Percentiles rank a stretch among this genome's conserved stretches.
Evolutionary conservation across 1,284 basidiomycete species (phyloP).

Genomic region (Tilletia setariae): DNA sequence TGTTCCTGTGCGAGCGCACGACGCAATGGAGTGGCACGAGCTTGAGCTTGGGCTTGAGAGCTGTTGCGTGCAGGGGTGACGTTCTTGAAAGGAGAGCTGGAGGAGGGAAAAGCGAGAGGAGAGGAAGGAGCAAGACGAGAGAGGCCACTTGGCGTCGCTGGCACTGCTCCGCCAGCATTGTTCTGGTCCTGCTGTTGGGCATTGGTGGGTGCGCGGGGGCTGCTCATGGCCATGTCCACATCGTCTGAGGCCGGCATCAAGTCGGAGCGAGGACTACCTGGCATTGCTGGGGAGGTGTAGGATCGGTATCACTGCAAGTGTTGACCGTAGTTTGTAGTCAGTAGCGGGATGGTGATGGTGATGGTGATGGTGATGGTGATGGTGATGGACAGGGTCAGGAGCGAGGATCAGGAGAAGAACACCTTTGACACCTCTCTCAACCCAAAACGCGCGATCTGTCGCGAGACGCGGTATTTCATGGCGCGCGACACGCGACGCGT

Average conservation of each 20-base stretch:
- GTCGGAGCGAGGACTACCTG: slow-evolving; percentile 11
- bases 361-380: neutral
- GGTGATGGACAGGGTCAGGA: neutral
- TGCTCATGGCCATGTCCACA: slow-evolving; percentile 15
- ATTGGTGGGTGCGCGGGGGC: neutral
- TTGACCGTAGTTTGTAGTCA: neutral
- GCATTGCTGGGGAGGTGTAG: neutral
- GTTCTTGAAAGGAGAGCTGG: too few species aligned
- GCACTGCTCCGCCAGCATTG: neutral
- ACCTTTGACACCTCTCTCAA: too few species aligned
- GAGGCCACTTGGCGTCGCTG: neutral
- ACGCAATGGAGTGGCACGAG: neutral
- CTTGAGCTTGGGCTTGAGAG: neutral
- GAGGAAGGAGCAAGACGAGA: neutral
- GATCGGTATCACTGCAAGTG: neutral
- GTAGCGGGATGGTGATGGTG: too few species aligned
- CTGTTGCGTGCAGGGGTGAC: neutral
- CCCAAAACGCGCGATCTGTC: too few species aligned
- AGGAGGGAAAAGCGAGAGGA: slow-evolving; percentile 9
- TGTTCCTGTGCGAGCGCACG: neutral
- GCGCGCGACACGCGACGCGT: neutral
- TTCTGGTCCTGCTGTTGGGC: neutral
- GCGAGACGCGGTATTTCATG: neutral
- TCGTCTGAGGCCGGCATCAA: slow-evolving; percentile 8
- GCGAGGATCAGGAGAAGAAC: neutral